Base-by-base conservation (phyloP, 345 rosid species). In the thale cress (Arabidopsis thaliana) region DNA sequence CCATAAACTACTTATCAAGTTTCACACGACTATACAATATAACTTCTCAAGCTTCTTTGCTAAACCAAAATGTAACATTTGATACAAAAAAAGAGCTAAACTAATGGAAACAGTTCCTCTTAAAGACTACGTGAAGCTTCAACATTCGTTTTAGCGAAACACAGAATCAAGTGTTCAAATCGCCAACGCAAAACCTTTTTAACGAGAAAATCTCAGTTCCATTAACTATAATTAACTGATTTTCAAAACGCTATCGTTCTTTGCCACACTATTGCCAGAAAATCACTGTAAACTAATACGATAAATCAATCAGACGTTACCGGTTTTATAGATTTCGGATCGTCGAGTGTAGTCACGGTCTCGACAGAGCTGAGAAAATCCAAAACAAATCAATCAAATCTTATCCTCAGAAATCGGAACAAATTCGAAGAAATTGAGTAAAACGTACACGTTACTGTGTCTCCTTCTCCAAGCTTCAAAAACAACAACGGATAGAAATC, bases 281-380 rank as follows among this genome's bases (percentile, higher is more conserved):
- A 28, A 61, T 14, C 32, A 12, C 24, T 49, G 42, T 64, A 33
- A 37, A 7, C 8, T 8, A 45, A 24, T 1, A 14, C 20, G 5
- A 8, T 2, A 1, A n/a, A 0, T 6, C 16, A 14, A 42, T 12
- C 64, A 77, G 36, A 63, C 14, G 14, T 48, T 73, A 95, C 99
- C 91, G 85, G 78, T 34, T 87, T 90, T 59, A 85, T 77, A 1
- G 97, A 87, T 74, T 72, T 87, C 6, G 97, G 97, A 88, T 90
- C 97, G 79, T 95, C 91, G 65, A 95, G 83, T 65, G 85, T 37
- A 48, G 85, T 86, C 57, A 87, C 77, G 22, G 81, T 84, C 61
- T 85, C 93, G 41, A 85, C 82, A 60, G 86, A 88, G 68, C 98
- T 94, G 69, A 1, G 32, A 24, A 67, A 72, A 67, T 59, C 42